Evolutionary conservation across 805 yeast species (phyloP), one percentile per base, ranked within the genome.

Genomic region (Spathaspora arborariae): DNA sequence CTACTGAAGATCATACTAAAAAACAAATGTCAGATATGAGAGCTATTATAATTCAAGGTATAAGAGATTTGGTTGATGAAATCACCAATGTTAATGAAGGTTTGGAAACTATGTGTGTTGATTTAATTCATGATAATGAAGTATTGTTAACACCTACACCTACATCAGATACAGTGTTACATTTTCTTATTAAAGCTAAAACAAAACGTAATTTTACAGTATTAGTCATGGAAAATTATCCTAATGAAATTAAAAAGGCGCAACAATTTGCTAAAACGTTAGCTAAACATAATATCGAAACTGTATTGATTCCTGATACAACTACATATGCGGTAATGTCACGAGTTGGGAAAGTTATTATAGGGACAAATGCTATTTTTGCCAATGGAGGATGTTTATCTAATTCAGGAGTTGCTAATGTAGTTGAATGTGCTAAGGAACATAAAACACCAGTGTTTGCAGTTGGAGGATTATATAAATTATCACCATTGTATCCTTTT

Each of bases 351-450:
- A 95, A 95, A 64, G 99, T 94, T 24, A 81, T 94, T 49, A 80
- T 95, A 45, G 97, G 98, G 34, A 85, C 98, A 4, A 79, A 87
- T 51, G 82, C 96, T 0, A 97, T 94, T 4, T 86, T 94, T 63
- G 96, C 96, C 45, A 94, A 94, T 60, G 99, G 99, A 50, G 97
- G 98, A 9, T 86, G 96, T 54, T 80, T 89, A 42, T 81, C 96
- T 2, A 81, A 85, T 20, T 81, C 96, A 1, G 99, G 99, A 45
- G 96, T 88, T 22, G 87, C 96, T 22, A 79, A 90, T 42, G 97
- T 90, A 9, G 91, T 95, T 55, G 96, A 91, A 67, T 88, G 96
- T 68, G 99, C 99, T 21, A 88, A 87, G 61, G 96, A 88, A 60
- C 92, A 88, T 64, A 80, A 82, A 60, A 92, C 97, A n/a, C 99